Percentiles rank a stretch among this genome's conserved stretches.
Evolutionary conservation across 148 eudicot genomes (phyloP).

Genomic region (Arctostaphylos glauca): DNA sequence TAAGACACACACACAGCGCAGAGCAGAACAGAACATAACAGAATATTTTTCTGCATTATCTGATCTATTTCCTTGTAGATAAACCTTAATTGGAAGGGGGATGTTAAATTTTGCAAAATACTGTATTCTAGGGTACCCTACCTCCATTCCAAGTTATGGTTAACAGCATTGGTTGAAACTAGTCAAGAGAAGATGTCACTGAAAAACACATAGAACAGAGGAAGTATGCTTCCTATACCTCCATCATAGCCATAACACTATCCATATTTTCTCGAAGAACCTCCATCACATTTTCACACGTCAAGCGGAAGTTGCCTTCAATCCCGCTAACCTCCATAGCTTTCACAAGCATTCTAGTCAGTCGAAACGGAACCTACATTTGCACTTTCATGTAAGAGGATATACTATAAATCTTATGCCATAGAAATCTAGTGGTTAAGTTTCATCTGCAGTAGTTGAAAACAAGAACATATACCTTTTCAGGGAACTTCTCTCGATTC

Average conservation of each 20-base stretch:
- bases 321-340: constrained; percentile 99
- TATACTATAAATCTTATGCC: neutral
- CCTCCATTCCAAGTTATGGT: neutral
- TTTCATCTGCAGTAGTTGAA: neutral
- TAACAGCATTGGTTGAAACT: neutral
- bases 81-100: neutral
- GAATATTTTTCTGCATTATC: neutral
- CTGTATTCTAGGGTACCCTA: neutral
- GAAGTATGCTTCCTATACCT: constrained; percentile 46
- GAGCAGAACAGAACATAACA: neutral
- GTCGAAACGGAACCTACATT: constrained; percentile 89
- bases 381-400: constrained; percentile 12
- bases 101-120: neutral
- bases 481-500: constrained; percentile 98
- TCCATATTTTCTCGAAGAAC: constrained; percentile 92
- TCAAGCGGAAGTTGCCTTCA: constrained; percentile 96
- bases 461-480: constrained; percentile 49
- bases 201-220: neutral
- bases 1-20: neutral
- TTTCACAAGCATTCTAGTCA: constrained; percentile 98
- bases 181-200: neutral
- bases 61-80: neutral
- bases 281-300: constrained; percentile 99
- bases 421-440: neutral
- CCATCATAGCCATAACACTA: constrained; percentile 99